Conservation (phyloP, 495 filamentous ascomycete species). For the Xeromyces bisporus region DNA sequence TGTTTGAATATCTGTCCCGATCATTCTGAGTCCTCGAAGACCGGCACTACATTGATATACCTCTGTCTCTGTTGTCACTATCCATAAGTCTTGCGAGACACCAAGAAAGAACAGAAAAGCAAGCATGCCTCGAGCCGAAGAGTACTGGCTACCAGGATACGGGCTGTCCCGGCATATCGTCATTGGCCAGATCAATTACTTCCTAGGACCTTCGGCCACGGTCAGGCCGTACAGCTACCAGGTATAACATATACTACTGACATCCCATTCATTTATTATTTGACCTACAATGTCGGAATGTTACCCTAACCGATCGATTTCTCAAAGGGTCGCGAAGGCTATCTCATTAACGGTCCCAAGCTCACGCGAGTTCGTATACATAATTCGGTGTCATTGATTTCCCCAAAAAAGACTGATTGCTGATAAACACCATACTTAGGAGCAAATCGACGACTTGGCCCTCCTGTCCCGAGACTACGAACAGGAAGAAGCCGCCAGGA, state of each 20-base stretch:
- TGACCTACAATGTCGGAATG: no score
- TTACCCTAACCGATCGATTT: no score
- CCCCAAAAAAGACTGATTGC: no score
- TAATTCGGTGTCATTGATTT: no score
- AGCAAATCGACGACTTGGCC: constrained; percentile 37
- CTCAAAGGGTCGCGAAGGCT: constrained; percentile 35
- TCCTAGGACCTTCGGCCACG: constrained; percentile 32
- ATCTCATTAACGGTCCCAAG: constrained; percentile 33
- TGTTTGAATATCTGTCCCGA: no score
- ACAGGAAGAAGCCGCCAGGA: constrained; percentile 32
- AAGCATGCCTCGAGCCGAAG: constrained; percentile 22
- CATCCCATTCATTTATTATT: no score
- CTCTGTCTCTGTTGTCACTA: no score
- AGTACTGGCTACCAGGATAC: constrained; percentile 39
- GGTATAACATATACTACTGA: constrained; percentile 22
- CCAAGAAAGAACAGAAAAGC: neutral
- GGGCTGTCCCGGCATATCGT: constrained; percentile 36
- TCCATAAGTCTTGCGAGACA: no score
- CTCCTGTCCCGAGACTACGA: constrained; percentile 36
- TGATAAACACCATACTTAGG: constrained; percentile 16
- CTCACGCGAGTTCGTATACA: constrained; percentile 31
- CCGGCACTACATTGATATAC: no score
- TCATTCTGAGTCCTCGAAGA: no score
- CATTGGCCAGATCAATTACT: constrained; percentile 35
- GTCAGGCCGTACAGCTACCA: constrained; percentile 36